Conservation (phyloP, 805 yeast species). For the Henningerozyma blattae region DNA sequence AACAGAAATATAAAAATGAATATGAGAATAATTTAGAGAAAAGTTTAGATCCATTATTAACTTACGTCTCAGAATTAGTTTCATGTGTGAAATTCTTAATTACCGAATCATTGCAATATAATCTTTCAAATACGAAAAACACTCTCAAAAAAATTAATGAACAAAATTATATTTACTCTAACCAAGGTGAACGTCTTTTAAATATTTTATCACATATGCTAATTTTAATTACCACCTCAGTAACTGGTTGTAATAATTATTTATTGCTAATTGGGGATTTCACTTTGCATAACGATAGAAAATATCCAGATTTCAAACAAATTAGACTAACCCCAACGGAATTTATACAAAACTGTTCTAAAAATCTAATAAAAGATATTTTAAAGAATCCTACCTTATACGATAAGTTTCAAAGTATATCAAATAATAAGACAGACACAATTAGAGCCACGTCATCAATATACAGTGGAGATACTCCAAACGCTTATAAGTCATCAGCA, state of each 20-base stretch:
- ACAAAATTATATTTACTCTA: constrained; percentile 40
- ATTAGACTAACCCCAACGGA: constrained; percentile 47
- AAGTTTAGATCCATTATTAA: constrained; percentile 44
- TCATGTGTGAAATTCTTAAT: constrained; percentile 53
- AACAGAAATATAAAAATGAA: constrained; percentile 18
- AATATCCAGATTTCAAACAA: constrained; percentile 52
- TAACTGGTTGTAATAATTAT: constrained; percentile 38
- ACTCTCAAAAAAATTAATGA: constrained; percentile 14
- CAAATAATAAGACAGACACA: not conserved
- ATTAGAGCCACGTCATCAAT: not conserved
- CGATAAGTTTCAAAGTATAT: too few species aligned
- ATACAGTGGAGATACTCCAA: too few species aligned
- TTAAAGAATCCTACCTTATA: not conserved
- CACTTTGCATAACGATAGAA: constrained; percentile 42
- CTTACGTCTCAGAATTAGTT: constrained; percentile 53
- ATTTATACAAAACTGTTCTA: constrained; percentile 50
- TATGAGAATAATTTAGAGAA: constrained; percentile 24
- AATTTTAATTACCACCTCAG: constrained; percentile 36
- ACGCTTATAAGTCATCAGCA: constrained; percentile 7
- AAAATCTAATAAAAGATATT: constrained; percentile 8
- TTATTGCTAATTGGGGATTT: constrained; percentile 56
- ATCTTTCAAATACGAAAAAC: constrained; percentile 8
- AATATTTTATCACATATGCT: constrained; percentile 51
- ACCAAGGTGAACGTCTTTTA: constrained; percentile 56
- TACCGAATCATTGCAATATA: constrained; percentile 37